A percentile compares a stretch with the other conserved stretches of the same genome.
These are phyloP conservation scores for Daedaleopsis nitida DNA, from an alignment of 768 basidiomycete species.

Conservation along the genomic window DNA sequence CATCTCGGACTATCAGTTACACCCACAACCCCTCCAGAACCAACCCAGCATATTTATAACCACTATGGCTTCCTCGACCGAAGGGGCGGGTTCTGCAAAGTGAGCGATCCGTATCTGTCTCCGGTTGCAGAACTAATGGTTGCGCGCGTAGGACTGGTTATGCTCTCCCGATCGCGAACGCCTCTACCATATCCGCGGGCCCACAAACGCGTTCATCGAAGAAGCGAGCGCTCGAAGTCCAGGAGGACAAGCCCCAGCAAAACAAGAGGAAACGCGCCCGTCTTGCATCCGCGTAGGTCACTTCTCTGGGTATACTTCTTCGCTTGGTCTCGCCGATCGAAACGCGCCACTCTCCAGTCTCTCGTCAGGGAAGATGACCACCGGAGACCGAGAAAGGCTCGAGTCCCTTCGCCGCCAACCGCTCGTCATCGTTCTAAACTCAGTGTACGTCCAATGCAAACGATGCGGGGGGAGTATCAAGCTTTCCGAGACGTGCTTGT, in stretches of 20 bases:
- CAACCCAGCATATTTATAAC: neutral
- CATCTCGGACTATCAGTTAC: neutral
- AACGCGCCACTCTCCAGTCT: neutral
- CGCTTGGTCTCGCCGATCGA: neutral
- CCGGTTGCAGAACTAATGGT: neutral
- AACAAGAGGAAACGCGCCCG: neutral
- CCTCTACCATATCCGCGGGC: neutral
- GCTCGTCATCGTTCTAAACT: neutral
- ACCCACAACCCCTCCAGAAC: neutral
- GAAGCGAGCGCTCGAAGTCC: neutral
- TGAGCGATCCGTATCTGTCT: neutral
- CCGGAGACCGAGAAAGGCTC: constrained; percentile 1
- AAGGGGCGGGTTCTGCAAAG: neutral
- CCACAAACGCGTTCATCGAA: neutral
- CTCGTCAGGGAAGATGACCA: constrained; percentile 2
- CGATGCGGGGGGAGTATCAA: constrained; percentile 60
- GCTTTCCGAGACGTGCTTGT: constrained; percentile 67
- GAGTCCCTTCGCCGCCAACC: neutral
- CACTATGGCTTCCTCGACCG: neutral
- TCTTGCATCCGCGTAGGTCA: neutral
- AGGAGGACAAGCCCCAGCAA: neutral
- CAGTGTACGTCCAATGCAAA: constrained; percentile 38
- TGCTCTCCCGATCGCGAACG: neutral
- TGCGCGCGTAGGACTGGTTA: neutral
- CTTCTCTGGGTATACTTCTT: neutral